Evolutionary conservation across 148 eudicot species (phyloP), one percentile per base, ranked within the genome.

Genomic region (Nyssa sinensis): DNA sequence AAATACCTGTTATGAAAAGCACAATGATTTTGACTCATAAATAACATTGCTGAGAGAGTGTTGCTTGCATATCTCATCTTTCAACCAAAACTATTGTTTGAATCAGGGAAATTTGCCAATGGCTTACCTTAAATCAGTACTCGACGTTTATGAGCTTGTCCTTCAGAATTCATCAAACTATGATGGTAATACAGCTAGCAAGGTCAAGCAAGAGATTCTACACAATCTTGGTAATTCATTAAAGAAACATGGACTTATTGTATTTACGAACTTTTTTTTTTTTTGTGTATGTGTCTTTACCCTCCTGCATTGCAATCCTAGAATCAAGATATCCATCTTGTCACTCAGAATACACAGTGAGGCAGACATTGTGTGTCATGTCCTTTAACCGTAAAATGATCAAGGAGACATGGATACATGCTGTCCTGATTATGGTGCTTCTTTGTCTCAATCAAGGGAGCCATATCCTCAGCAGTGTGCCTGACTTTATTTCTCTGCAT

Each of bases 181-280:
- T 62, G 58, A 71, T 66, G 82, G 77, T 74, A 69, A 59, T 78
- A 84, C 86, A 66, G 75, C 88, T 69, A 83, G 75, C 76, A 92
- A 87, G 86, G 92, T 91, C 81, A 92, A 95, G 87, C 97, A 92
- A 85, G 98, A 95, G 89, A 92, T 91, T 81, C 62, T 95, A 53
- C 94, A 85, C 34, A 89, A 94, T 68, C 92, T 95, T 65, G 98
- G 98, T 95, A 92, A 83, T 80, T 30, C 24, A 12, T 61, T 62
- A 10, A 23, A 55, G 68, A 60, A 30, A 16, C 76, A 3, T 75
- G 34, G 32, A 65, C 57, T 33, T 21, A n/a, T 64, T 23, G 30
- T 47, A 55, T 17, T 55, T n/a, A 49, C 55, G n/a, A n/a, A 44
- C 41, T 8, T 29, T 58, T 13, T 37, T 67, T 32, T 58, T 71